phyloP scores from a whole-genome alignment of 306 rosid species.

The Sechiopsis laciniata region DNA sequence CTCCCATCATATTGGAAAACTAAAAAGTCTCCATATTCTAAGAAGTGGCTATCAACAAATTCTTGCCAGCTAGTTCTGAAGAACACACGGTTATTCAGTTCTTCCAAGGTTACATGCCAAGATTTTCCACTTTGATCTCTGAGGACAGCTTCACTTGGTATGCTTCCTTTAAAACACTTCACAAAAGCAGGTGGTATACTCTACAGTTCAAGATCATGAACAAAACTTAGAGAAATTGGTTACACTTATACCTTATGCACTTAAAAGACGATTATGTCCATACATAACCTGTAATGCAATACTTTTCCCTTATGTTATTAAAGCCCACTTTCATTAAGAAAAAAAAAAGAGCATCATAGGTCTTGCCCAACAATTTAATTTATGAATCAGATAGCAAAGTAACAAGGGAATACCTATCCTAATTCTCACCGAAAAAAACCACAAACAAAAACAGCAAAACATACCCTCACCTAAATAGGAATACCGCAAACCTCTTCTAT shows the following conservation, averaged over 20 bases:
- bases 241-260: neutral
- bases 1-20: conserved; percentile 25
- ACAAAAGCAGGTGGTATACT: conserved; percentile 29
- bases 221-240: neutral
- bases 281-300: conserved; percentile 4
- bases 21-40: conserved; percentile 24
- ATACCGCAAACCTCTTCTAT: neutral
- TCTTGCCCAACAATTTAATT: no score
- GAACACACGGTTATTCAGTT: neutral
- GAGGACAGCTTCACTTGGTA: conserved; percentile 19
- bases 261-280: neutral
- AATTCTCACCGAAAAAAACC: neutral
- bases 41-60: conserved; percentile 19
- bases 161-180: conserved; percentile 15
- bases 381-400: no score
- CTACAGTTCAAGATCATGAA: conserved; percentile 15
- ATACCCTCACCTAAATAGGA: neutral
- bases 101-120: conserved; percentile 22
- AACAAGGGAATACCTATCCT: no score
- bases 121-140: conserved; percentile 20
- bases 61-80: conserved; percentile 25
- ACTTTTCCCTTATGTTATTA: neutral
- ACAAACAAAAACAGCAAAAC: neutral
- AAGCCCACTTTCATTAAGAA: no score
- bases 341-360: neutral